A percentile compares a stretch with the other conserved stretches of the same genome.
Conservation (phyloP, 257 asterid genomes). For the Sherardia arvensis region DNA sequence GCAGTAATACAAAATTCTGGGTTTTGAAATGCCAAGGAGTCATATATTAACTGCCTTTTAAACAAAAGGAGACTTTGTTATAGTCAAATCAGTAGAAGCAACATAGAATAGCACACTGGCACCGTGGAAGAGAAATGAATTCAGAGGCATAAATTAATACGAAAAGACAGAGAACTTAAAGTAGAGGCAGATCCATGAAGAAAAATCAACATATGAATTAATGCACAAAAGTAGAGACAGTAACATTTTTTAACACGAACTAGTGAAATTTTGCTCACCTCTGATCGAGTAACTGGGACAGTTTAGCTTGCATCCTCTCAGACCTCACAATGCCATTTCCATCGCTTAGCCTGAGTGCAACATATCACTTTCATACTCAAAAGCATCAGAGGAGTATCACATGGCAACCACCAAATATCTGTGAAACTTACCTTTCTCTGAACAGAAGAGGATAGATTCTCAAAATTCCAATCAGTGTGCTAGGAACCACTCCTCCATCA, state of each 20-base stretch:
- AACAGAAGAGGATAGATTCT: conserved; percentile 81
- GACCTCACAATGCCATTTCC: conserved; percentile 67
- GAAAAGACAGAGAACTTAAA: background rate
- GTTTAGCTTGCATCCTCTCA: conserved; percentile 64
- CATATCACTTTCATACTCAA: conserved; percentile 18
- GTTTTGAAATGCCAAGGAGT: background rate
- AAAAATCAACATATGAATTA: background rate
- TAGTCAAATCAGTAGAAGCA: no score
- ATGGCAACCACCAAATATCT: background rate
- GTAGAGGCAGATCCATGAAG: background rate
- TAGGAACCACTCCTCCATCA: conserved; percentile 78
- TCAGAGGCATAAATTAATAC: background rate
- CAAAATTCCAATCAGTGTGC: conserved; percentile 70
- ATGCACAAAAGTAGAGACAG: background rate
- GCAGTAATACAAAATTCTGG: background rate
- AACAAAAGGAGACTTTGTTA: no score
- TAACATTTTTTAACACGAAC: background rate
- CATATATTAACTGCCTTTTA: background rate
- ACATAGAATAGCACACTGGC: no score
- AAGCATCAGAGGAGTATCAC: background rate
- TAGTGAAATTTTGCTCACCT: conserved; percentile 31
- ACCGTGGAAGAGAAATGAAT: background rate
- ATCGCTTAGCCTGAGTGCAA: conserved; percentile 45
- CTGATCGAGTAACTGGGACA: conserved; percentile 44
- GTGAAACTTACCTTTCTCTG: conserved; percentile 68